Evolutionary conservation across 371 early-diverging fungal species (phyloP), one percentile per base, ranked within the genome.

Genomic region (Haplosporangium sp.): DNA sequence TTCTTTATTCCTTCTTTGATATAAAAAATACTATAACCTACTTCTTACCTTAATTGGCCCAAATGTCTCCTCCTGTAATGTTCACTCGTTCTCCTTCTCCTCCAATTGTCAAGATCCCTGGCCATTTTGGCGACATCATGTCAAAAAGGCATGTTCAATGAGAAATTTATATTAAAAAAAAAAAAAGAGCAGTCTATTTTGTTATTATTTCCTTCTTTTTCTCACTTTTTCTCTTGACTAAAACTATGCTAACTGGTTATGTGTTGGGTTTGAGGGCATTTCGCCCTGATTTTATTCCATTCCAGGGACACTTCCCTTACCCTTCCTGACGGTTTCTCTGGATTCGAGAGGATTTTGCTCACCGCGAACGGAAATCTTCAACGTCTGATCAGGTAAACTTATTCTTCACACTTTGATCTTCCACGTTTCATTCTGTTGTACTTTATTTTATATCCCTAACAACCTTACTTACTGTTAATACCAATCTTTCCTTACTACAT

Each of bases 311-410:
- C 88, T 4, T 83, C 85, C 9, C 81, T 88, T 63, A 79, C 77
- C 64, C 78, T 89, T 45, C 90, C 90, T 1, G 84, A 82, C 4
- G 87, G 86, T 19, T 89, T 89, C 74, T 76, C 77, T 45, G 83
- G 87, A 1, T 77, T 87, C 48, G 89, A 89, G 76, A 76, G 90
- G 42, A 89, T 89, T 64, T 83, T 90, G 65, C 83, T 89, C 40
- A 88, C 86, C 60, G 88, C 89, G 56, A 89, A 89, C 74, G 90
- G 90, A 62, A 89, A 89, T 63, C 83, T 89, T n/a, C 90, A 89
- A 76, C 84, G 90, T 47, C 79, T 89, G 48, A 85, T 89, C 68
- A 89, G 84, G 84, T 84, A 69, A n/a, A 27, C 27, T 27, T 27
- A 27, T 27, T 27, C 27, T 27, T 27, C 27, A 27, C 27, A 27